A percentile compares a stretch with the other conserved stretches of the same genome.
These are phyloP conservation scores for Diplodia scrobiculata DNA, from an alignment of 2,329 filamentous ascomycete species.

Conservation along the genomic window DNA sequence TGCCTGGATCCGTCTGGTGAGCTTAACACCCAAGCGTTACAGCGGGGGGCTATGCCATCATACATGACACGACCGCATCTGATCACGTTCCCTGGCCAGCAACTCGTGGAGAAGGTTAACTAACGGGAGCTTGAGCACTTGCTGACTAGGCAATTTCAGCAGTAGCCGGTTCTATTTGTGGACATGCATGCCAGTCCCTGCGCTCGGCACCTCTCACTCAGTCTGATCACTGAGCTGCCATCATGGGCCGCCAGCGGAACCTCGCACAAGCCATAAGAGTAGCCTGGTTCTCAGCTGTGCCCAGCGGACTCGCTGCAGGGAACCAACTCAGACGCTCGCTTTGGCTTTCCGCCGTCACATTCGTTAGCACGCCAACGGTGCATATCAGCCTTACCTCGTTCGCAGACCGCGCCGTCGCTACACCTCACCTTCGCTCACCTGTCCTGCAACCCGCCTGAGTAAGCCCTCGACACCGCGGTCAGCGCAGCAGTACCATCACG, in stretches of 20 bases:
- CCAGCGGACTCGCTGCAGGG: constrained; percentile 39
- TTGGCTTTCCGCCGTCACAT: constrained; percentile 40
- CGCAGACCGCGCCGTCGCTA: constrained; percentile 15
- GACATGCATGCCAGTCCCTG: constrained; percentile 30
- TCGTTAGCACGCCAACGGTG: constrained; percentile 32
- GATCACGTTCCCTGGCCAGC: constrained; percentile 37
- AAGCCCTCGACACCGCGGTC: constrained; percentile 14
- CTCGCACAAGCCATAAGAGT: constrained; percentile 31
- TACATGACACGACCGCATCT: constrained; percentile 33
- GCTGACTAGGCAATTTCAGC: constrained; percentile 41
- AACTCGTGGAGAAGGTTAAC: constrained; percentile 29
- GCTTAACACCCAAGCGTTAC: constrained; percentile 41
- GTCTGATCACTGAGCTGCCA: constrained; percentile 26
- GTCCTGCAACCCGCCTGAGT: constrained; percentile 10
- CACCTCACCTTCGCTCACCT: constrained; percentile 21
- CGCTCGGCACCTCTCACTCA: constrained; percentile 28
- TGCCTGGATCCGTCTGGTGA: constrained; percentile 36
- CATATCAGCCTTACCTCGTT: constrained; percentile 29
- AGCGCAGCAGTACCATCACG: constrained; percentile 21
- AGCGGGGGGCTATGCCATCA: constrained; percentile 44
- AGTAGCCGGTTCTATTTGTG: constrained; percentile 30
- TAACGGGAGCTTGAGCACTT: constrained; percentile 42
- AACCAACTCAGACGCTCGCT: constrained; percentile 36
- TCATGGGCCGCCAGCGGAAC: constrained; percentile 27
- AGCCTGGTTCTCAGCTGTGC: constrained; percentile 41